Evolutionary conservation across 140 eudicot genomes (phyloP).

Genomic region (Oenanthe javanica): DNA sequence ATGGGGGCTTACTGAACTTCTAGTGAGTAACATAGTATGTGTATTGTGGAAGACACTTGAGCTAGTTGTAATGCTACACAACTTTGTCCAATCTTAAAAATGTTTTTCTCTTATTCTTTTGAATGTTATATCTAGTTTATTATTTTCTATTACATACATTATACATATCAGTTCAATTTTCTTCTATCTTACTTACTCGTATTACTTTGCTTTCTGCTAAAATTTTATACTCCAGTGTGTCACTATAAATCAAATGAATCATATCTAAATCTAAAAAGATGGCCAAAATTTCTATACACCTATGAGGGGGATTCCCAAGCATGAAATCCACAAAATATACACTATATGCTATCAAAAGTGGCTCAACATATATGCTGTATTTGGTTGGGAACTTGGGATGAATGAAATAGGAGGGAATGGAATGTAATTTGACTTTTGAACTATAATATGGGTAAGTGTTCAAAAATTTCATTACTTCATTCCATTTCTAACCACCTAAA

Average conservation of each 20-base stretch:
- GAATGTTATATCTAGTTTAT: not conserved
- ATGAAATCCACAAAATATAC: not conserved
- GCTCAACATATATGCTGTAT: not conserved
- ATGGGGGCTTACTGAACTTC: not conserved
- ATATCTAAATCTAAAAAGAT: not conserved
- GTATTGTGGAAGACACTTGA: not conserved
- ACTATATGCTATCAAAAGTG: not conserved
- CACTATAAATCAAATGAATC: not conserved
- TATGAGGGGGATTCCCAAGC: not conserved
- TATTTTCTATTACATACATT: not conserved
- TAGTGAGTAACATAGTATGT: not conserved
- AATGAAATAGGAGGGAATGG: too few species aligned
- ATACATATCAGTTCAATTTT: not conserved
- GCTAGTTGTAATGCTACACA: not conserved
- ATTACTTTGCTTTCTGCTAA: not conserved
- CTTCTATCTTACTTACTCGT: not conserved
- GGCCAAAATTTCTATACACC: not conserved
- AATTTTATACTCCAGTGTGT: not conserved
- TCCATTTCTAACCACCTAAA: too few species aligned
- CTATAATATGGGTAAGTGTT: too few species aligned
- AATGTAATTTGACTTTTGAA: too few species aligned
- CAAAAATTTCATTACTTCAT: too few species aligned
- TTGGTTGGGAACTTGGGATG: too few species aligned
- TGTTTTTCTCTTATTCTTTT: not conserved
- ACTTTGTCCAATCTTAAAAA: not conserved